These are phyloP conservation scores for Spathaspora passalidarum DNA, from an alignment of 805 yeast species.

Conservation along the genomic window DNA sequence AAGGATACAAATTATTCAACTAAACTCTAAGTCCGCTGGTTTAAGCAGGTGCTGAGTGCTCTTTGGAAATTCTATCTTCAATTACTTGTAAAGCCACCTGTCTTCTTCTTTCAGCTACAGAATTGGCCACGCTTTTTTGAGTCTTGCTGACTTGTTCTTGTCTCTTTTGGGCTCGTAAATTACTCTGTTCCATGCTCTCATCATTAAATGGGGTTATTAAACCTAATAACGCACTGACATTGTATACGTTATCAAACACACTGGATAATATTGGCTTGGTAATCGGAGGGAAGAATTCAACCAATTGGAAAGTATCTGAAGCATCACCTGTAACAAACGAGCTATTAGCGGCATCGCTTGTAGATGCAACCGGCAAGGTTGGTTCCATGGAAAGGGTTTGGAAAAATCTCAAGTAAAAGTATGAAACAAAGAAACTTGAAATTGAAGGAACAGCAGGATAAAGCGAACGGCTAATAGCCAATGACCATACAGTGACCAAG, in stretches of 20 bases:
- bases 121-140: conserved; percentile 35
- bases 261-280: conserved; percentile 51
- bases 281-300: conserved; percentile 77
- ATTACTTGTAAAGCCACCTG: conserved; percentile 73
- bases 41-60: conserved; percentile 7
- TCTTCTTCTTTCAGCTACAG: conserved; percentile 72
- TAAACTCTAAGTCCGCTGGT: too few species aligned
- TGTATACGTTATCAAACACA: conserved; percentile 41
- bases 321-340: conserved; percentile 71
- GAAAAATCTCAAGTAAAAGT: conserved; percentile 76
- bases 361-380: conserved; percentile 45
- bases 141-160: conserved; percentile 44
- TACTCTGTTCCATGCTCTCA: conserved; percentile 69
- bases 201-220: conserved; percentile 62
- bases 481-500: conserved; percentile 34
- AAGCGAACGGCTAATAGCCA: conserved; percentile 27
- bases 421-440: conserved; percentile 62
- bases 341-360: conserved; percentile 19
- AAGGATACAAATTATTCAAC: too few species aligned
- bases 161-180: conserved; percentile 67
- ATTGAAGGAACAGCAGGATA: conserved; percentile 56
- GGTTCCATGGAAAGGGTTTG: conserved; percentile 58
- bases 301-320: conserved; percentile 80
- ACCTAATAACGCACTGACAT: conserved; percentile 39
- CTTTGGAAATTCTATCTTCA: conserved; percentile 55